Base-by-base conservation (phyloP, 176 grass and related monocot genomes). In the Zea luxurians region DNA sequence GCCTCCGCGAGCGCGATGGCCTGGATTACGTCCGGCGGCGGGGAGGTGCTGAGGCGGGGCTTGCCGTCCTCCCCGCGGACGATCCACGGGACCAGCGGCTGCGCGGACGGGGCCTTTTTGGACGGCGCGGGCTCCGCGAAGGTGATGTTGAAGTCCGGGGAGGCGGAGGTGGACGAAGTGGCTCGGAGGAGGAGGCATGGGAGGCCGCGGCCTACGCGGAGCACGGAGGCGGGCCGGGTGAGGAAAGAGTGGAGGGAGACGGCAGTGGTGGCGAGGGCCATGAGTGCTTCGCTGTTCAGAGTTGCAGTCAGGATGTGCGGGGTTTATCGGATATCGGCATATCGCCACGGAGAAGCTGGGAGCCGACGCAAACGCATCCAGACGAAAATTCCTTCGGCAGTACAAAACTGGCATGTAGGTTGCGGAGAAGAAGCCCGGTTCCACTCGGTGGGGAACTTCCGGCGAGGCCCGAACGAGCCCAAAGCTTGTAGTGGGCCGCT, bases 31-130 rank as follows among this genome's bases (percentile, higher is more conserved):
- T 84, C 82, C 48, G 85, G 80, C 4, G 95, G 90, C 45, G 82
- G 82, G 0, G 66, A 48, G 77, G 87, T 90, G 66, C 84, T 77
- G 66, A 97, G 72, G 68, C 44, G 15, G 67, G 86, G 76, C 44
- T 90, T 87, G 0, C 91, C 95, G 40, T 94, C 81, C 66, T 80
- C 74, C 43, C 86, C 93, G 61, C 86, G 88, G 2, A 89, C 70
- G 20, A 93, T 91, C 88, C 86, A 93, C 5, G 93, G 88, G 6
- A 91, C 89, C 66, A 78, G 78, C 38, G 86, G 76, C 68, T 90
- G 66, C 47, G 81, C 53, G 11, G 85, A 82, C 36, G 71, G 0
- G 77, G 83, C 15, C 73, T 88, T 94, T 46, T 88, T 92, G 1
- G 87, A 27, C 9, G 61, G 63, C 50, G 78, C 18, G 27, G 87